Conservation (phyloP, 768 basidiomycete genomes). For the Crepidotus variabilis region DNA sequence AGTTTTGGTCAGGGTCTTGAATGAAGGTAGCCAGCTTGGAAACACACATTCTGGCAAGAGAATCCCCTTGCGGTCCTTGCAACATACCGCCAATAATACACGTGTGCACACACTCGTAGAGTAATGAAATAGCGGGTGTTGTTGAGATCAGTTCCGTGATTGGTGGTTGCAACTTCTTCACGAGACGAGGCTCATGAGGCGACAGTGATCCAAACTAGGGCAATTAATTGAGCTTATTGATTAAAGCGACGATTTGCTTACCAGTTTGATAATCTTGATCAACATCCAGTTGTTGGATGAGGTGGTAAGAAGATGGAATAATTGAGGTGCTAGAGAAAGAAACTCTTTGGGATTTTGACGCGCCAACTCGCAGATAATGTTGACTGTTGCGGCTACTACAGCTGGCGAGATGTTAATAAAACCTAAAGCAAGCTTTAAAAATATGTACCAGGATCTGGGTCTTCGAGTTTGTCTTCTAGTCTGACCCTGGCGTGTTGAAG, state of each 20-base stretch:
- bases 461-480: constrained; percentile 77
- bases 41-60: constrained; percentile 83
- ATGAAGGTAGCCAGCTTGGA: constrained; percentile 92
- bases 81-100: constrained; percentile 98
- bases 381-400: constrained; percentile 92
- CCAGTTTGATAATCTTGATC: constrained; percentile 97
- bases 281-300: constrained; percentile 99
- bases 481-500: constrained; percentile 60
- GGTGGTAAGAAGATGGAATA: constrained; percentile 90
- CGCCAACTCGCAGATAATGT: constrained; percentile 90
- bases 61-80: constrained; percentile 68
- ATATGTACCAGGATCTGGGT: constrained; percentile 62
- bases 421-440: not conserved
- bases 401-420: constrained; percentile 37
- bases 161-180: constrained; percentile 90
- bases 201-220: constrained; percentile 87
- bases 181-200: constrained; percentile 88
- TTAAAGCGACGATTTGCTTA: constrained; percentile 24
- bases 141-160: constrained; percentile 95
- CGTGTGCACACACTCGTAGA: constrained; percentile 98
- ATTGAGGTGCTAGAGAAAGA: constrained; percentile 82
- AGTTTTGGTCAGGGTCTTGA: constrained; percentile 90
- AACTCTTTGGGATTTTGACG: constrained; percentile 77
- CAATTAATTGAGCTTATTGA: not conserved
- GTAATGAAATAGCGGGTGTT: constrained; percentile 89